Evolutionary conservation across 345 rosid species (phyloP), one percentile per base, ranked within the genome.

Genomic region (Populus euphratica): DNA sequence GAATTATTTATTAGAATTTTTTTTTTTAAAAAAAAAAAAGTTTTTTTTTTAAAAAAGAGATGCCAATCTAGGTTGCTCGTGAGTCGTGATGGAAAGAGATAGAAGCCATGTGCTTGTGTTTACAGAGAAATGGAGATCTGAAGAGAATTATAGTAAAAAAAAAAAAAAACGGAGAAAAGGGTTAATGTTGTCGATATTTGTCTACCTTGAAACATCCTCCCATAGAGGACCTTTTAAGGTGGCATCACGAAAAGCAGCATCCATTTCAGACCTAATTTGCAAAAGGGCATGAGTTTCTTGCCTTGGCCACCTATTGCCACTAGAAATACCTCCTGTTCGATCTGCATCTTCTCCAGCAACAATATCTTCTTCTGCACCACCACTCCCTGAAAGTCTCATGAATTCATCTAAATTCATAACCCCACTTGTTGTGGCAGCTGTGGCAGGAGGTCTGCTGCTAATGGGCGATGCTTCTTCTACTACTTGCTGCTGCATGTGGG

Each of bases 251-350:
- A 94, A 94, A 70, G 77, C 74, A 8, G 91, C 88, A 75, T 92
- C 96, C 98, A 94, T 94, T 18, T 94, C 98, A 43, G 96, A 90
- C 91, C 98, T 88, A 85, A 92, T 92, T 81, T 82, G 86, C 50
- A 94, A 86, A 70, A 94, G 96, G 11, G 93, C 93, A 44, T 91
- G 81, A 21, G 98, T 92, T 78, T 94, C 97, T 86, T 90, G 96
- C 73, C 97, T 86, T 1, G 97, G 97, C 98, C 98, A 94, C 81
- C 98, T 80, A 50, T 88, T 94, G 36, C 97, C 94, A 43, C 91
- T 81, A 20, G 86, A 77, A 12, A 74, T 81, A 31, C 88, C 89
- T n/a, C 83, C 91, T 6, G 77, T 69, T 50, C 81, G 83, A 10
- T 85, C 96, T 43, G 86, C 93, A 6, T 80, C 89, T 27, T 80